A percentile compares a stretch with the other conserved stretches of the same genome.
These are phyloP conservation scores for Aspergillus heteromorphus DNA, from an alignment of 495 filamentous ascomycete species.

Conservation along the genomic window DNA sequence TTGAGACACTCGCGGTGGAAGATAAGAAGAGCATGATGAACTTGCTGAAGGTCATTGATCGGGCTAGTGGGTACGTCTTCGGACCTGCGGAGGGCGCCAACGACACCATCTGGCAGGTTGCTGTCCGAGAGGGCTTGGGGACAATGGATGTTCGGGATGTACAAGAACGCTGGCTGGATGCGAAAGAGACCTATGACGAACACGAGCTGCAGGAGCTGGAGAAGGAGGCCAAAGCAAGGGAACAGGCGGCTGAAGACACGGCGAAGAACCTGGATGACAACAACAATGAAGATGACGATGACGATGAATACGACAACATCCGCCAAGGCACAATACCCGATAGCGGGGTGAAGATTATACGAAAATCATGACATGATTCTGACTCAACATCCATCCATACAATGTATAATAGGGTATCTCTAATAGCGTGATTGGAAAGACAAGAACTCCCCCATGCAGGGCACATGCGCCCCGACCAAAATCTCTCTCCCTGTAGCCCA, in stretches of 20 bases:
- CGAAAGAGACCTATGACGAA: constrained; percentile 83
- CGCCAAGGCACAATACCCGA: constrained; percentile 28
- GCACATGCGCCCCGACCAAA: neutral
- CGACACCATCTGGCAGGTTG: constrained; percentile 89
- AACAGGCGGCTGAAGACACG: constrained; percentile 17
- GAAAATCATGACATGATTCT: constrained; percentile 29
- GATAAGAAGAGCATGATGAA: constrained; percentile 95
- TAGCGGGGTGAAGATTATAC: constrained; percentile 42
- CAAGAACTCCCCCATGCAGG: constrained; percentile 1
- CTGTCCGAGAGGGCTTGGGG: constrained; percentile 79
- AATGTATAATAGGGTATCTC: constrained; percentile 39
- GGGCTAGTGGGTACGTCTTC: constrained; percentile 89
- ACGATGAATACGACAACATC: constrained; percentile 34
- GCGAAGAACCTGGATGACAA: constrained; percentile 17
- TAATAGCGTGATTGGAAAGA: constrained; percentile 15
- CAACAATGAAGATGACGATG: constrained; percentile 31
- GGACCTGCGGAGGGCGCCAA: constrained; percentile 87
- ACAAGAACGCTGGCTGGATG: constrained; percentile 91
- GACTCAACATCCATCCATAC: neutral
- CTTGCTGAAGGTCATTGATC: constrained; percentile 78
- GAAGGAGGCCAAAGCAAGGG: constrained; percentile 47
- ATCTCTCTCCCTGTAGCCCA: neutral
- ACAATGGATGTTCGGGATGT: constrained; percentile 79
- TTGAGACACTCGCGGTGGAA: constrained; percentile 92
- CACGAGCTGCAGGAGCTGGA: constrained; percentile 66